Conservation (phyloP, 2,329 filamentous ascomycete genomes). For the Nigrospora osmanthi region DNA sequence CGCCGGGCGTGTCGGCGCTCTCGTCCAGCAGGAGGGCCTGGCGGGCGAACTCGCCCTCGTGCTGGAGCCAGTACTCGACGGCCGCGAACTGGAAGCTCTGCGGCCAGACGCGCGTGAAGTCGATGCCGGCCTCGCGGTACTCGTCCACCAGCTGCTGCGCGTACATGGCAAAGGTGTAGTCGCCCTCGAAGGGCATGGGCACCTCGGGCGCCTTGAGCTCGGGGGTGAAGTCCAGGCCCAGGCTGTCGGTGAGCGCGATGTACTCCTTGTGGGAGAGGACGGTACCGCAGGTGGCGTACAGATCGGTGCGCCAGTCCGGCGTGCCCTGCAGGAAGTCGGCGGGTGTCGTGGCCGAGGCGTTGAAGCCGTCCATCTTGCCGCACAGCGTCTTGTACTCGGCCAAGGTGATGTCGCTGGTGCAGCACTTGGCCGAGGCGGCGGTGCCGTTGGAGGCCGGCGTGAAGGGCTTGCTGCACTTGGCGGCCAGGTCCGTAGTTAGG, state of each 20-base stretch:
- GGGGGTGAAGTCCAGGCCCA: conserved; percentile 56
- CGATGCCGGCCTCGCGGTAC: conserved; percentile 44
- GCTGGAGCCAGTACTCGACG: conserved; percentile 58
- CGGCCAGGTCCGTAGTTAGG: conserved; percentile 50
- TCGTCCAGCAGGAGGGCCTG: conserved; percentile 61
- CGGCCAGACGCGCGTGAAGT: conserved; percentile 46
- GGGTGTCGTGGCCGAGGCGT: conserved; percentile 48
- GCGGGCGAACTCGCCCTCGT: conserved; percentile 50
- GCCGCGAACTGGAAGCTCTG: conserved; percentile 61
- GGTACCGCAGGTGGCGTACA: conserved; percentile 59
- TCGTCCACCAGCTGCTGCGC: conserved; percentile 58
- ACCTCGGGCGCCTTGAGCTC: conserved; percentile 62
- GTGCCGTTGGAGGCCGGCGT: conserved; percentile 41
- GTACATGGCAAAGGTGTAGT: conserved; percentile 59
- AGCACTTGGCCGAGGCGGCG: conserved; percentile 56
- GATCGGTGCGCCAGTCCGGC: conserved; percentile 54
- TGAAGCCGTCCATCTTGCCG: conserved; percentile 62
- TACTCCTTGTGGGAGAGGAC: conserved; percentile 53
- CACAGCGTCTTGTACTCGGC: conserved; percentile 61
- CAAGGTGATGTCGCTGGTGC: conserved; percentile 63
- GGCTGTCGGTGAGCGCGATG: conserved; percentile 48
- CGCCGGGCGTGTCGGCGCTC: conserved; percentile 44
- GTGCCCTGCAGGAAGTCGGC: conserved; percentile 51
- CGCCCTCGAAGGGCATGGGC: conserved; percentile 58
- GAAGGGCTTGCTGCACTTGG: conserved; percentile 58